Conservation (phyloP, 139 green algal genomes). For the Chlamydomonas eustigma region DNA sequence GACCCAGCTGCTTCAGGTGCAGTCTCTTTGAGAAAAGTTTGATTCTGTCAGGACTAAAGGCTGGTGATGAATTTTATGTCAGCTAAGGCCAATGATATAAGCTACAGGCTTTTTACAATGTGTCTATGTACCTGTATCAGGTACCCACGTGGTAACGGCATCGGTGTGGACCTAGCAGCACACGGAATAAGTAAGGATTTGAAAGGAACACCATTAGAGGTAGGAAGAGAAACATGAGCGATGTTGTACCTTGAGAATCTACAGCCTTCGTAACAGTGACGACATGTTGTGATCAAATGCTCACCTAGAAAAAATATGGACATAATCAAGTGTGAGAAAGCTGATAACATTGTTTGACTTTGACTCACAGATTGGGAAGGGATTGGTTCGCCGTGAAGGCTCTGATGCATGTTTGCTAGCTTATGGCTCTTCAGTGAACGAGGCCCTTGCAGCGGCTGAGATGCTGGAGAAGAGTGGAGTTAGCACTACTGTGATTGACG, state of each 20-base stretch:
- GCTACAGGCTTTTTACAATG: too few relatives aligned
- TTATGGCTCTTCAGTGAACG: constrained; percentile 86
- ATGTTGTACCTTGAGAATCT: too few relatives aligned
- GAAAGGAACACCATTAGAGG: constrained; percentile 55
- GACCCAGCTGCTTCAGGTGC: constrained; percentile 79
- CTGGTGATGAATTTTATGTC: too few relatives aligned
- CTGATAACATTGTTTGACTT: too few relatives aligned
- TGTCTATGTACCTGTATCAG: too few relatives aligned
- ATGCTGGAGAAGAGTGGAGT: constrained; percentile 80
- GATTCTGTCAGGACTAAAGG: too few relatives aligned
- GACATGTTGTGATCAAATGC: too few relatives aligned
- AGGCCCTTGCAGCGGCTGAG: constrained; percentile 81
- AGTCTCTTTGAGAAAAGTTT: too few relatives aligned
- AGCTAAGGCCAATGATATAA: too few relatives aligned
- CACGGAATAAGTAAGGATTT: constrained; percentile 68
- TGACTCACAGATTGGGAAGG: constrained; percentile 75
- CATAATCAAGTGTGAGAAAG: too few relatives aligned
- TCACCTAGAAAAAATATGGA: too few relatives aligned
- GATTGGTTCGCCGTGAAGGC: constrained; percentile 74
- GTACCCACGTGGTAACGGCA: constrained; percentile 91
- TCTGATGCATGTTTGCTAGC: constrained; percentile 88
- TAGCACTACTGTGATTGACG: constrained; percentile 86
- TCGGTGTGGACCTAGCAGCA: constrained; percentile 85
- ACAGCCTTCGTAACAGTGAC: too few relatives aligned
- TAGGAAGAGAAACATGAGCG: not conserved